Conservation (phyloP, 1,139 yeast genomes). For the Diutina rugosa region DNA sequence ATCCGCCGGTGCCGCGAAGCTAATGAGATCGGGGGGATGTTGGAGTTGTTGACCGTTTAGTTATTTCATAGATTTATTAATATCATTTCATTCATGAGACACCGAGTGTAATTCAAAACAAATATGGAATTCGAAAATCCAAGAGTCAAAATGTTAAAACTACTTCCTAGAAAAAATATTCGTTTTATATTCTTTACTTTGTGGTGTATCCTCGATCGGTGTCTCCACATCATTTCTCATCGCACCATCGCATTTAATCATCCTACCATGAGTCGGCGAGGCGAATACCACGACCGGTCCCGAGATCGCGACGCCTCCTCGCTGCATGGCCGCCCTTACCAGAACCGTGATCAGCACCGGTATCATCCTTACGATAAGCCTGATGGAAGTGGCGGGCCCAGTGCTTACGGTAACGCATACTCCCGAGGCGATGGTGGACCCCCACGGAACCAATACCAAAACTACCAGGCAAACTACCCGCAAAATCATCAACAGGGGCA, state of each 20-base stretch:
- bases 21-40: conserved; percentile 84
- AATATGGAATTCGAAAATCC: too few species aligned
- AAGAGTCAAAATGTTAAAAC: too few species aligned
- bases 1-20: conserved; percentile 78
- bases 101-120: neutral
- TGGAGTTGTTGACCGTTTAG: conserved; percentile 27
- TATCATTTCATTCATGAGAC: neutral
- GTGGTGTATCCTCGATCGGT: neutral
- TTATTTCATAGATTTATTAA: neutral
- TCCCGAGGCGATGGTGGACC: neutral
- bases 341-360: neutral
- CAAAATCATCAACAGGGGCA: neutral
- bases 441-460: neutral
- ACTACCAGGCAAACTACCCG: neutral
- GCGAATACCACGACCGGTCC: neutral
- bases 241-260: neutral
- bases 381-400: neutral
- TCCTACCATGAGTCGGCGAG: neutral
- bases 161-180: too few species aligned
- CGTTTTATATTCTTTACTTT: too few species aligned
- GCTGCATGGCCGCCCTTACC: neutral
- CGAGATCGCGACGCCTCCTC: neutral
- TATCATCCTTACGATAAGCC: neutral
- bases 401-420: neutral
- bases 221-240: neutral